These are phyloP conservation scores for Achaetomium macrosporum DNA, from an alignment of 2,329 filamentous ascomycete genomes.

Conservation along the genomic window DNA sequence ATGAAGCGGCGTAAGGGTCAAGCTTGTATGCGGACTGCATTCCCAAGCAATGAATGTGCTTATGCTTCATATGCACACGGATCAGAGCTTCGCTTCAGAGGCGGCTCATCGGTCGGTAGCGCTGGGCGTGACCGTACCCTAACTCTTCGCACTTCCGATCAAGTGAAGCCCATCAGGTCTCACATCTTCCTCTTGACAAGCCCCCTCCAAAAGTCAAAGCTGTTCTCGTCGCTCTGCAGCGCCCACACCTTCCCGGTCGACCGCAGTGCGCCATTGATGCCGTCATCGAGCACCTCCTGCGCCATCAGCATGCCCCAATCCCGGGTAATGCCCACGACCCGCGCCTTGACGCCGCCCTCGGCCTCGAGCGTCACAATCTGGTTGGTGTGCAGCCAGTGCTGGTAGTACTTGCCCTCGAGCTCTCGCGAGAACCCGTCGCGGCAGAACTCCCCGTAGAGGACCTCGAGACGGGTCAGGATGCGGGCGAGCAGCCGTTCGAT, in stretches of 20 bases:
- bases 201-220: slow-evolving; percentile 95
- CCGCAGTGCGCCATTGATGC: slow-evolving; percentile 37
- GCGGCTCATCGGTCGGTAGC: too few relatives aligned
- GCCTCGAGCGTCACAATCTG: slow-evolving; percentile 70
- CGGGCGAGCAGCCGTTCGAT: slow-evolving; percentile 77
- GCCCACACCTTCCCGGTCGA: slow-evolving; percentile 73
- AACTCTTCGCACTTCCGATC: too few relatives aligned
- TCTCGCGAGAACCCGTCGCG: slow-evolving; percentile 65
- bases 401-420: slow-evolving; percentile 74
- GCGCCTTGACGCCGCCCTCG: slow-evolving; percentile 67
- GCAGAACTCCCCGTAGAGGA: slow-evolving; percentile 69
- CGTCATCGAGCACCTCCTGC: slow-evolving; percentile 72
- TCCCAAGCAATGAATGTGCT: too few relatives aligned
- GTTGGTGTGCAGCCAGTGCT: slow-evolving; percentile 77
- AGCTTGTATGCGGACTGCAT: too few relatives aligned
- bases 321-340: slow-evolving; percentile 80
- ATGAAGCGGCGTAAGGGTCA: too few relatives aligned
- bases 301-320: slow-evolving; percentile 85
- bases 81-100: too few relatives aligned
- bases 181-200: slow-evolving; percentile 73
- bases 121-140: too few relatives aligned
- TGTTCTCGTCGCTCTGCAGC: slow-evolving; percentile 94
- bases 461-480: slow-evolving; percentile 72
- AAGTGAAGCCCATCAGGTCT: neutral
- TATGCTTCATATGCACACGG: too few relatives aligned